phyloP scores from a whole-genome alignment of 1,284 basidiomycete genomes.

The Hypsizygus ulmarius region DNA sequence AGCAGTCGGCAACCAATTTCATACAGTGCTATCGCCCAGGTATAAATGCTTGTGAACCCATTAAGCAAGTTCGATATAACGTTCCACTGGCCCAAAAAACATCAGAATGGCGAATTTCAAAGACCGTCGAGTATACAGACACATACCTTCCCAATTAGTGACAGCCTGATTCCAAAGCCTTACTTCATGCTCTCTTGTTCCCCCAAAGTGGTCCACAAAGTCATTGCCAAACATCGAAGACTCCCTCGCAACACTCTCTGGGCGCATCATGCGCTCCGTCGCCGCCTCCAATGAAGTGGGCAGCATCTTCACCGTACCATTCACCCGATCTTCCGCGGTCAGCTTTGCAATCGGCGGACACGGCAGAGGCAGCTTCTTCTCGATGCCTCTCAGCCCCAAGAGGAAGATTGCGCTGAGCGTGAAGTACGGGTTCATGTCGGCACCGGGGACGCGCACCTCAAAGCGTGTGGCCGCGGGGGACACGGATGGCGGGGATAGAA shows the following conservation, averaged over 20 bases:
- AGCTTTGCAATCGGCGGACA: slow-evolving; percentile 69
- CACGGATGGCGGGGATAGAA: slow-evolving; percentile 87
- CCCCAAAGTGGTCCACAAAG: slow-evolving; percentile 92
- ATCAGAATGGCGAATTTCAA: slow-evolving; percentile 1
- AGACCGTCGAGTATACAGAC: neutral
- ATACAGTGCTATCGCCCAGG: too few relatives aligned
- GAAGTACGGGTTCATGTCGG: slow-evolving; percentile 93
- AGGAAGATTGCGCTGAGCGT: slow-evolving; percentile 85
- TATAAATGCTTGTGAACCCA: neutral
- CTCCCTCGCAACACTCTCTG: slow-evolving; percentile 80
- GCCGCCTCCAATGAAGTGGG: slow-evolving; percentile 79
- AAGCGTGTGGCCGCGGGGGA: slow-evolving; percentile 80
- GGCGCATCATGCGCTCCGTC: slow-evolving; percentile 74
- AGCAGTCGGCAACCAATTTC: too few relatives aligned
- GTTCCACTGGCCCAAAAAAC: slow-evolving; percentile 57
- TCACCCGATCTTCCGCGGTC: slow-evolving; percentile 52
- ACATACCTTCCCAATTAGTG: slow-evolving; percentile 89
- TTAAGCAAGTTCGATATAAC: slow-evolving; percentile 75
- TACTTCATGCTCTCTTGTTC: slow-evolving; percentile 89
- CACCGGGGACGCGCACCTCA: slow-evolving; percentile 92
- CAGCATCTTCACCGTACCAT: slow-evolving; percentile 68
- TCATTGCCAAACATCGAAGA: slow-evolving; percentile 73
- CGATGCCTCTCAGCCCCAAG: slow-evolving; percentile 85
- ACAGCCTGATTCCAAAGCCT: slow-evolving; percentile 85
- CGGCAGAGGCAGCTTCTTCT: slow-evolving; percentile 68